Percentiles rank a stretch among this genome's conserved stretches.
Evolutionary conservation across 2,329 filamentous ascomycete genomes (phyloP).

Genomic region (Teratosphaeria pseudoeucalypti): DNA sequence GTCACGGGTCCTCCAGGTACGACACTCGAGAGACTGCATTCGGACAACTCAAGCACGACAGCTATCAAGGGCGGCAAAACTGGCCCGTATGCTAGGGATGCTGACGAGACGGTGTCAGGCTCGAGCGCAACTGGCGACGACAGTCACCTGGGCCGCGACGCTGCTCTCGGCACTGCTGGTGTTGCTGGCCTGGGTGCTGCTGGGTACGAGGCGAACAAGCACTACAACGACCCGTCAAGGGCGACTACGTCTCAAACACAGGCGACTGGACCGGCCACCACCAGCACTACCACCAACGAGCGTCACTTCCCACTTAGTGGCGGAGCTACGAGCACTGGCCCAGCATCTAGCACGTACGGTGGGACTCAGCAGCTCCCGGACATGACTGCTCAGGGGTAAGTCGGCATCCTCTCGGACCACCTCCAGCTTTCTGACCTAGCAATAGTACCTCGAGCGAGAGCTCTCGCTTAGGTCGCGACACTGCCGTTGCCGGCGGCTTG

Average conservation of each 20-base stretch:
- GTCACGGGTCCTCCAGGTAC: constrained; percentile 2
- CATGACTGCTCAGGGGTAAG: neutral
- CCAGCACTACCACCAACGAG: constrained; percentile 26
- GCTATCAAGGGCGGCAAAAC: constrained; percentile 5
- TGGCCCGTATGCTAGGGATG: constrained; percentile 6
- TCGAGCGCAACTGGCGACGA: neutral
- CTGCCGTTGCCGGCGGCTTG: neutral
- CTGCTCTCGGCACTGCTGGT: neutral
- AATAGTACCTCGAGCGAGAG: neutral
- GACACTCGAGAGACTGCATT: neutral
- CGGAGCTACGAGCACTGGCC: neutral
- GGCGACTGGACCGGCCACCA: constrained; percentile 10
- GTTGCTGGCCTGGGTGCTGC: constrained; percentile 3
- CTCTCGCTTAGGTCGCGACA: constrained; percentile 6
- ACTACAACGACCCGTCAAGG: neutral
- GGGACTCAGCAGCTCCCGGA: neutral
- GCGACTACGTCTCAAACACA: neutral
- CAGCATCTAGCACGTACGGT: neutral
- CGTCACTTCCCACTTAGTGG: constrained; percentile 23
- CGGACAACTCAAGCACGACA: neutral
- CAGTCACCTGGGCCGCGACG: neutral
- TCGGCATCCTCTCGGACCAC: neutral
- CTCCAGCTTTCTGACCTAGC: neutral
- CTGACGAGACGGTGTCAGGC: constrained; percentile 7
- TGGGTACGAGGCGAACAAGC: constrained; percentile 1